Percentiles rank a stretch among this genome's conserved stretches.
phyloP scores from a whole-genome alignment of 805 yeast genomes.

The Wickerhamomyces queroliae region DNA sequence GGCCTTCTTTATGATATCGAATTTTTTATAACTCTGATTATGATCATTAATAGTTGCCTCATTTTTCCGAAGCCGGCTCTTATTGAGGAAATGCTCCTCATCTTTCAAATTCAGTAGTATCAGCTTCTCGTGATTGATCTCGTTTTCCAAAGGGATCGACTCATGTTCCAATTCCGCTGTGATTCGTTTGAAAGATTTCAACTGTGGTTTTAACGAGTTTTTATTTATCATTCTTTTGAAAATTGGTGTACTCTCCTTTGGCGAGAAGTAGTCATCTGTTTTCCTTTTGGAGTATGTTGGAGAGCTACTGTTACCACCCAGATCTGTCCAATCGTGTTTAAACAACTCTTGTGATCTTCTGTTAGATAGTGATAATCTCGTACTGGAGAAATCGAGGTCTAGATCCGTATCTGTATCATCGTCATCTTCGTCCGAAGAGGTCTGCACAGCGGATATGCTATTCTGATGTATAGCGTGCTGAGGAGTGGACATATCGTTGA shows the following conservation, averaged over 20 bases:
- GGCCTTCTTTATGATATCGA: slow-evolving; percentile 22
- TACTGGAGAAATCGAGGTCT: slow-evolving; percentile 6
- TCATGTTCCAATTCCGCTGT: slow-evolving; percentile 20
- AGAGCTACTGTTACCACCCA: slow-evolving; percentile 7
- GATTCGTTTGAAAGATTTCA: slow-evolving; percentile 21
- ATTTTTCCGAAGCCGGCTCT: slow-evolving; percentile 1
- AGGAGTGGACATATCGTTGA: neutral
- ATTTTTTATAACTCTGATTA: slow-evolving; percentile 10
- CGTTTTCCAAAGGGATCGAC: slow-evolving; percentile 18
- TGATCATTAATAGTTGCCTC: slow-evolving; percentile 3
- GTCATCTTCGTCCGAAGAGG: slow-evolving; percentile 9
- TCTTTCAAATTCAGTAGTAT: slow-evolving; percentile 18
- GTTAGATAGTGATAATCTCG: slow-evolving; percentile 2
- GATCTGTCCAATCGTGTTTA: slow-evolving; percentile 5
- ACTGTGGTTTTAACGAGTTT: slow-evolving; percentile 20
- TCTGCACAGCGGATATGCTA: neutral
- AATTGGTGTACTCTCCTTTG: slow-evolving; percentile 19
- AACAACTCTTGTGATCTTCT: slow-evolving; percentile 11
- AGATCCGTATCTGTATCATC: slow-evolving; percentile 11
- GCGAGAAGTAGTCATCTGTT: slow-evolving; percentile 10
- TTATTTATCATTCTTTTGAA: slow-evolving; percentile 21
- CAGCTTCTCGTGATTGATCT: slow-evolving; percentile 22
- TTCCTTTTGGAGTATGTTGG: slow-evolving; percentile 4
- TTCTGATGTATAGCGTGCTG: neutral
- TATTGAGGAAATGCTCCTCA: slow-evolving; percentile 10